phyloP scores from a whole-genome alignment of 31 red algal genomes.

The Bonnemaisonia californica region DNA sequence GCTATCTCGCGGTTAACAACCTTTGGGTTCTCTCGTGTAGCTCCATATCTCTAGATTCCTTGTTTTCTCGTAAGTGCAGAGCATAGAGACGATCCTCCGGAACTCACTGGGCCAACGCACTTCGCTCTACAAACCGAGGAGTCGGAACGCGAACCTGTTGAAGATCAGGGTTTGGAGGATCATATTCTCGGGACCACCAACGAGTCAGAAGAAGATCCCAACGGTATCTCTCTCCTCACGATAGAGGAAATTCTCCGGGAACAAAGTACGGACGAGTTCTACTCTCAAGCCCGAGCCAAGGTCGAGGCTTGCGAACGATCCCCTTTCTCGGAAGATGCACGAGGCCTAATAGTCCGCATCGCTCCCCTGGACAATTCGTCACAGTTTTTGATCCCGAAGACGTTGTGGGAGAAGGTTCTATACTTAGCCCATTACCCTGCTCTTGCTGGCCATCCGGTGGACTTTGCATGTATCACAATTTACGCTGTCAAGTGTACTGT shows the following conservation, averaged over 20 bases:
- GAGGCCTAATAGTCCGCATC: not conserved
- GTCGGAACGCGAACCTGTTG: not conserved
- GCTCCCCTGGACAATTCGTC: not conserved
- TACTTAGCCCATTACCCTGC: conserved; percentile 1
- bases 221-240: not conserved
- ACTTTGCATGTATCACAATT: not conserved
- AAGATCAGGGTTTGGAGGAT: not conserved
- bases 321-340: not conserved
- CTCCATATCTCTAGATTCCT: not conserved
- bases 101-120: too few relatives aligned
- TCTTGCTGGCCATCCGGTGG: conserved; percentile 7
- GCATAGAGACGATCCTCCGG: too few relatives aligned
- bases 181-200: not conserved
- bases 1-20: conserved; percentile 9
- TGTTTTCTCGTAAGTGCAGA: not conserved
- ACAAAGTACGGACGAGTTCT: conserved; percentile 3
- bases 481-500: conserved; percentile 10
- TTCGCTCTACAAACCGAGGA: too few relatives aligned
- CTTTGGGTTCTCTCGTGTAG: not conserved
- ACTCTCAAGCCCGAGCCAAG: not conserved
- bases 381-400: not conserved
- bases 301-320: not conserved
- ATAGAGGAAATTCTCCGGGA: conserved; percentile 10
- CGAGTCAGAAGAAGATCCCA: not conserved
- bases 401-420: conserved; percentile 12